These are phyloP conservation scores for Penicillium sp. DNA, from an alignment of 2,329 filamentous ascomycete genomes.

Conservation along the genomic window DNA sequence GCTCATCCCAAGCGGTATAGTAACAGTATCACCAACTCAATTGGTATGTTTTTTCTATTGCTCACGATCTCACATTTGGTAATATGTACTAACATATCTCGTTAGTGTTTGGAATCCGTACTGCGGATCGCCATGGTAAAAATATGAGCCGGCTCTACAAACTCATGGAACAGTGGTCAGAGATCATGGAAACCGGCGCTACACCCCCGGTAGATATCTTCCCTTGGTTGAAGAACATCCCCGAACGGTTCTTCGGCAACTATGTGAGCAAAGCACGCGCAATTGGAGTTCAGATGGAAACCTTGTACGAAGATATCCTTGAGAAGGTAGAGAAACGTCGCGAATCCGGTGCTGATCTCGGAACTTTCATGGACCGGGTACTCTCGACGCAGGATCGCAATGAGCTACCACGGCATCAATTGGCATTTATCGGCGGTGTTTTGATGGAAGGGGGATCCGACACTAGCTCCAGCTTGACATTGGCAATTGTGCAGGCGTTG, in stretches of 20 bases:
- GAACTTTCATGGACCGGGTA: background rate
- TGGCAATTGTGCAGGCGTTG: background rate
- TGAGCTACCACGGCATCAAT: background rate
- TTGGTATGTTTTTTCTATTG: too few relatives aligned
- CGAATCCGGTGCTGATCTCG: background rate
- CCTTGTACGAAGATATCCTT: background rate
- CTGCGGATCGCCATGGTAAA: background rate
- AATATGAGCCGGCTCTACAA: conserved; percentile 45
- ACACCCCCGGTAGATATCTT: conserved; percentile 55
- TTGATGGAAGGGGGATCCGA: background rate
- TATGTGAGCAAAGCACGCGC: background rate
- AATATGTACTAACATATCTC: too few relatives aligned
- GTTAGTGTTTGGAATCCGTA: background rate
- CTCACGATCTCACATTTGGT: too few relatives aligned
- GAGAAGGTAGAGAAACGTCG: background rate
- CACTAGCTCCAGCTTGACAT: background rate
- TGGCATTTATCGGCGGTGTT: background rate
- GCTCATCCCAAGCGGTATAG: too few relatives aligned
- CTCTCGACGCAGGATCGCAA: background rate
- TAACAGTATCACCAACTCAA: too few relatives aligned
- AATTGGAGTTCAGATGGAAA: background rate
- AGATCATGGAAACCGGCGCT: conserved; percentile 50
- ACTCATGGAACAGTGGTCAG: conserved; percentile 48
- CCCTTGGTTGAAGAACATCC: conserved; percentile 42
- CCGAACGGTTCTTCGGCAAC: background rate